Evolutionary conservation across 805 yeast genomes (phyloP).

Genomic region (Wickerhamiella slavikovae): DNA sequence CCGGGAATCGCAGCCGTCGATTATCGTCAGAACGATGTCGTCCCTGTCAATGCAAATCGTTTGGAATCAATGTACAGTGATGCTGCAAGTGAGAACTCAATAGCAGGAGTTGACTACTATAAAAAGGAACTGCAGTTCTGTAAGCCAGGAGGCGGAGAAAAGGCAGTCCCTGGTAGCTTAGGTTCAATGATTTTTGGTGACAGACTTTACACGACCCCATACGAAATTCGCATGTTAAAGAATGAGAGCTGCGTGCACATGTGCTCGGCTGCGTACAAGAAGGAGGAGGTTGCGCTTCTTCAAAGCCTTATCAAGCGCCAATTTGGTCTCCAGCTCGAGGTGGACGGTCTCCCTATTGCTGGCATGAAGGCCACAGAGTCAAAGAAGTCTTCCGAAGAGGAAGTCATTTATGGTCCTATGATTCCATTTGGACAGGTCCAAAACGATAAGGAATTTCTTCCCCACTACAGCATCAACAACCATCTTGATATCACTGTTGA

Average conservation of each 20-base stretch:
- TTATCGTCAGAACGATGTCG: constrained; percentile 47
- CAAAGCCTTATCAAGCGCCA: constrained; percentile 63
- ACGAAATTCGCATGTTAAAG: constrained; percentile 56
- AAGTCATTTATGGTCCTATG: constrained; percentile 5
- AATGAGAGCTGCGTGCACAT: constrained; percentile 45
- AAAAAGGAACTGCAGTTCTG: constrained; percentile 72
- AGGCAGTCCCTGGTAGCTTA: constrained; percentile 65
- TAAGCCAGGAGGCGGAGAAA: constrained; percentile 40
- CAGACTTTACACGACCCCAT: constrained; percentile 84
- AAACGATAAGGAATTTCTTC: too few species aligned
- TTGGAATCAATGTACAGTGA: constrained; percentile 47
- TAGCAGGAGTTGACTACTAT: constrained; percentile 31
- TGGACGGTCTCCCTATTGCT: constrained; percentile 92
- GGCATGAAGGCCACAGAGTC: constrained; percentile 33
- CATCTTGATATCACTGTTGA: constrained; percentile 66
- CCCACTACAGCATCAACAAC: constrained; percentile 27
- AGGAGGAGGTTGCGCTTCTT: constrained; percentile 52
- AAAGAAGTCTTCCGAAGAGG: constrained; percentile 25
- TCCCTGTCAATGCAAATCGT: constrained; percentile 73
- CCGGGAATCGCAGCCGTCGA: constrained; percentile 96
- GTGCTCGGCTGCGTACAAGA: constrained; percentile 40
- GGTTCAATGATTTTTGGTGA: constrained; percentile 94
- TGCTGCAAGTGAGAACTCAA: constrained; percentile 13
- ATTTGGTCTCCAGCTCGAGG: constrained; percentile 75
- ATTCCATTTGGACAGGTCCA: neutral